Conservation (phyloP, 257 asterid species). For the Gentiana dahurica region DNA sequence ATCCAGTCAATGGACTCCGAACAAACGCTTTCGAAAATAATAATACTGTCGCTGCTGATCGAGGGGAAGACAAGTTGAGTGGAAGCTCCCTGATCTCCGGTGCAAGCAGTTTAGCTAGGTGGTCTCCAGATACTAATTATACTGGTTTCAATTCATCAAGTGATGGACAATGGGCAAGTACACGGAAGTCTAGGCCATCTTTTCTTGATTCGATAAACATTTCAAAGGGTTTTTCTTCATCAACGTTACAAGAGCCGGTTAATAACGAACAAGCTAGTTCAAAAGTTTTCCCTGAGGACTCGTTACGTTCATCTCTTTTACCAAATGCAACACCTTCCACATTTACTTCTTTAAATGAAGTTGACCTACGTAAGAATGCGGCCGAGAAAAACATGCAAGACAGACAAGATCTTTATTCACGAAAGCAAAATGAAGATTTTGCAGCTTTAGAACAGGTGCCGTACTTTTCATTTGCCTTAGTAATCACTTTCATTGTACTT, state of each 20-base stretch:
- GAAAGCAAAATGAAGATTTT: slow-evolving; percentile 79
- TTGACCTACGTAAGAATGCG: slow-evolving; percentile 34
- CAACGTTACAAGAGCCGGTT: slow-evolving; percentile 30
- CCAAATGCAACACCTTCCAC: slow-evolving; percentile 25
- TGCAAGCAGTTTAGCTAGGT: slow-evolving; percentile 30
- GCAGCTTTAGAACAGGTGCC: slow-evolving; percentile 91
- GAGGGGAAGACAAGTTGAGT: slow-evolving; percentile 29
- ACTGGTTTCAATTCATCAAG: slow-evolving; percentile 33
- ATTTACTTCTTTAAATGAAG: slow-evolving; percentile 34
- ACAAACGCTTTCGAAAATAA: slow-evolving; percentile 9
- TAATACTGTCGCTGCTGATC: slow-evolving; percentile 29
- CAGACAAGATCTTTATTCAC: slow-evolving; percentile 36
- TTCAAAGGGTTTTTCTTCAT: slow-evolving; percentile 46
- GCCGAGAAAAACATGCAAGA: slow-evolving; percentile 21
- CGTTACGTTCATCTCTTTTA: slow-evolving; percentile 39
- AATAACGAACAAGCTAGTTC: slow-evolving; percentile 38
- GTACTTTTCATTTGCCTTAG: slow-evolving; percentile 3
- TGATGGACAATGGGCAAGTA: slow-evolving; percentile 25
- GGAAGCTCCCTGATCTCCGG: slow-evolving; percentile 25
- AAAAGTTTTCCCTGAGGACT: slow-evolving; percentile 46
- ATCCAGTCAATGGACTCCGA: slow-evolving; percentile 29
- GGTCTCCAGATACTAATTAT: slow-evolving; percentile 32
- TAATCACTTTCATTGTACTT: too few relatives aligned
- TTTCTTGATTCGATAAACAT: slow-evolving; percentile 83
- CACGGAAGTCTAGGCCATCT: slow-evolving; percentile 76